These are phyloP conservation scores for Sordariomycetes sp. DNA, from an alignment of 2,329 filamentous ascomycete genomes.

Conservation along the genomic window DNA sequence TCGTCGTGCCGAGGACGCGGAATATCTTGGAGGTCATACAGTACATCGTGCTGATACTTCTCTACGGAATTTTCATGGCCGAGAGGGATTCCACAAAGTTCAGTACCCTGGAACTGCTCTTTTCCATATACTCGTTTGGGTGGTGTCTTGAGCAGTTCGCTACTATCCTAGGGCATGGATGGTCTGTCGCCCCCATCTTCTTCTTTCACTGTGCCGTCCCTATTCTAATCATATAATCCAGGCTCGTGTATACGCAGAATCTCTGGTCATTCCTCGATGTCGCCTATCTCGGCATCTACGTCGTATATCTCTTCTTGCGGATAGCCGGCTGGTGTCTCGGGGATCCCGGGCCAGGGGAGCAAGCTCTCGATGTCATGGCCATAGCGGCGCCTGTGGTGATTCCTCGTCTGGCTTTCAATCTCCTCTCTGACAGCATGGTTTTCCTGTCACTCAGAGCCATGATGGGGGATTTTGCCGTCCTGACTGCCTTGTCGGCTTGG, in stretches of 20 bases:
- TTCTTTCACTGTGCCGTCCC: not conserved
- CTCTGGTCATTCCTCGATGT: constrained; percentile 82
- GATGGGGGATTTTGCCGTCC: constrained; percentile 73
- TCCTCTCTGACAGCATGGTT: constrained; percentile 73
- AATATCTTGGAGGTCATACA: constrained; percentile 64
- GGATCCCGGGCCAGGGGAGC: constrained; percentile 37
- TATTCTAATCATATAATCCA: constrained; percentile 10
- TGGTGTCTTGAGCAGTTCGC: constrained; percentile 71
- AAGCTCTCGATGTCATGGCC: constrained; percentile 63
- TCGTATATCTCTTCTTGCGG: constrained; percentile 53
- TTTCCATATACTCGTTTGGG: constrained; percentile 61
- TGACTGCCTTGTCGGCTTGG: constrained; percentile 66
- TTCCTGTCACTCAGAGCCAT: constrained; percentile 72
- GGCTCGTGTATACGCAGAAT: constrained; percentile 78
- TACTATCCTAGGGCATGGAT: constrained; percentile 62
- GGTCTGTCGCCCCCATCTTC: constrained; percentile 20
- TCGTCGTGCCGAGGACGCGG: constrained; percentile 68
- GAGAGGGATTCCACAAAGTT: constrained; percentile 45
- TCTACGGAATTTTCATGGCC: constrained; percentile 65
- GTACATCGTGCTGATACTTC: constrained; percentile 52
- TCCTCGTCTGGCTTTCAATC: constrained; percentile 67
- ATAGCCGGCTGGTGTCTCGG: constrained; percentile 45
- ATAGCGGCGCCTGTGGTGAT: constrained; percentile 67
- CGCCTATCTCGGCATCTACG: constrained; percentile 60
- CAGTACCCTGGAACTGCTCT: constrained; percentile 45